Conservation (phyloP, 257 asterid genomes). For the Paraleonurus japonicus region DNA sequence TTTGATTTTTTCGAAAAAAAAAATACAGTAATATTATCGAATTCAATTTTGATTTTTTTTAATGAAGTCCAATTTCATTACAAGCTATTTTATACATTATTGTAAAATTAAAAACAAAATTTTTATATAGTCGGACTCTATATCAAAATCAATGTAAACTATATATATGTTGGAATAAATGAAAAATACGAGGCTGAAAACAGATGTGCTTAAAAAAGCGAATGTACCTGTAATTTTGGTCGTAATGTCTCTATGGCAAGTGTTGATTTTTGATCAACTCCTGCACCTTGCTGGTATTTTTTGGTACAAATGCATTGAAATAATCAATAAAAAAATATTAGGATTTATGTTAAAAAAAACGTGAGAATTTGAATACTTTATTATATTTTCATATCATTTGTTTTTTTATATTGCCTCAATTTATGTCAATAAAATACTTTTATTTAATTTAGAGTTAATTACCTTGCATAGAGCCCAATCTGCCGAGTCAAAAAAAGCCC, state of each 20-base stretch:
- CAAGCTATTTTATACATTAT: neutral
- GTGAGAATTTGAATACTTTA: neutral
- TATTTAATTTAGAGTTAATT: constrained; percentile 8
- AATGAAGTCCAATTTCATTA: no score
- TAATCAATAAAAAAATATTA: neutral
- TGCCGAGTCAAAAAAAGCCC: constrained; percentile 92
- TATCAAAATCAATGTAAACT: neutral
- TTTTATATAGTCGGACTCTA: neutral
- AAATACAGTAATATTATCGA: no score
- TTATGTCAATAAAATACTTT: neutral
- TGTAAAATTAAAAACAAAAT: neutral
- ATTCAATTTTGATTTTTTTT: no score
- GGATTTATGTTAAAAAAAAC: neutral
- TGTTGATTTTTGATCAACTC: constrained; percentile 45
- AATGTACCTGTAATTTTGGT: constrained; percentile 70
- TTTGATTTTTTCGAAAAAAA: no score
- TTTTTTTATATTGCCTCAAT: neutral
- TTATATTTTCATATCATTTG: neutral
- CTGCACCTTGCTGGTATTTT: constrained; percentile 71
- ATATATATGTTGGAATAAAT: neutral
- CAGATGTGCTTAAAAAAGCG: neutral
- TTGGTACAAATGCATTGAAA: neutral
- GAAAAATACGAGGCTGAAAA: neutral
- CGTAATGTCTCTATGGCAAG: constrained; percentile 67
- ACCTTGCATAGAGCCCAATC: constrained; percentile 92